These are phyloP conservation scores for Rugonectria rugulosa DNA, from an alignment of 2,329 filamentous ascomycete genomes.

Conservation along the genomic window DNA sequence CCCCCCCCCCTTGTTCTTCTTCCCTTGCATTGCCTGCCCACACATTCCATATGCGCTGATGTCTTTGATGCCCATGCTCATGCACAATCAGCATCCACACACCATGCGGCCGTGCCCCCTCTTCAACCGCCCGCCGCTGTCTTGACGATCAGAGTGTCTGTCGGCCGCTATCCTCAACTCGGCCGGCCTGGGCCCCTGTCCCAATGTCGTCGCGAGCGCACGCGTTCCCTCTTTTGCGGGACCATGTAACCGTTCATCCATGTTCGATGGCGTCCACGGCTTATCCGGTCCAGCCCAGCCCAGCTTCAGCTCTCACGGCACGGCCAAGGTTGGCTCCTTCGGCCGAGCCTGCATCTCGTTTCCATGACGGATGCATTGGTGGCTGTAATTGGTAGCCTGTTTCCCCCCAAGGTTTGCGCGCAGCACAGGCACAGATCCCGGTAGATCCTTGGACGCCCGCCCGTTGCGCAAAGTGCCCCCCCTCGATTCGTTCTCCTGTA, in stretches of 20 bases:
- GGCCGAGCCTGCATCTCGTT: constrained; percentile 26
- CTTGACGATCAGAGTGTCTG: constrained; percentile 35
- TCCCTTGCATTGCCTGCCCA: constrained; percentile 6
- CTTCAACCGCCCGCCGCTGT: constrained; percentile 33
- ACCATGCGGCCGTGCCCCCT: constrained; percentile 19
- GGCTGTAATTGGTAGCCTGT: neutral
- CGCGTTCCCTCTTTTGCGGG: constrained; percentile 20
- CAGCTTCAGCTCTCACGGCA: constrained; percentile 22
- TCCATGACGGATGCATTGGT: constrained; percentile 22
- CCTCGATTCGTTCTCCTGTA: constrained; percentile 24
- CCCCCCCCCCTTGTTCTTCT: neutral
- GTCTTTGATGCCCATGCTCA: constrained; percentile 5
- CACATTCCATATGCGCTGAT: constrained; percentile 5
- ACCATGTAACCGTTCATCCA: constrained; percentile 24
- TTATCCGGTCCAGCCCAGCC: constrained; percentile 9
- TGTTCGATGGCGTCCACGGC: constrained; percentile 28
- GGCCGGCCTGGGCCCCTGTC: constrained; percentile 27
- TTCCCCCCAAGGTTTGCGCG: neutral
- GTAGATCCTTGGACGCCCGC: constrained; percentile 2
- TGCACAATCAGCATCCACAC: constrained; percentile 3
- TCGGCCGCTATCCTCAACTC: constrained; percentile 34
- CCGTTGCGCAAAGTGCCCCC: constrained; percentile 8
- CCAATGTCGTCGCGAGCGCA: neutral
- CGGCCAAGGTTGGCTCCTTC: constrained; percentile 1
- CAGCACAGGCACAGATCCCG: constrained; percentile 12